phyloP scores from a whole-genome alignment of 2,329 filamentous ascomycete genomes.

The Pezicula rhizophila region DNA sequence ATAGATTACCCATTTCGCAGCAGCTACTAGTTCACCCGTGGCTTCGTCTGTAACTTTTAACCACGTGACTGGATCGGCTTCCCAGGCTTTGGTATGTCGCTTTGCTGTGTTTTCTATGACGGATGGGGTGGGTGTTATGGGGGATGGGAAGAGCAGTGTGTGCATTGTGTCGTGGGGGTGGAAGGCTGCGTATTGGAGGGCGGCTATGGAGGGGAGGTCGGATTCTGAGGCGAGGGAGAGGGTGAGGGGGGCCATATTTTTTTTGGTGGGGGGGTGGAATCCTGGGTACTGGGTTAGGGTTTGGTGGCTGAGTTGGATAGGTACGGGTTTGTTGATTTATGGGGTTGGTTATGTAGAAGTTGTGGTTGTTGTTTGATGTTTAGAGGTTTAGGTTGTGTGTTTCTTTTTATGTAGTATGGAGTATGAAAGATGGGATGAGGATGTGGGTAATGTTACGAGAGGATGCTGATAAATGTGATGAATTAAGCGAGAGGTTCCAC shows the following conservation, averaged over 20 bases:
- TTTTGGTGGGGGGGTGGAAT: too few relatives aligned
- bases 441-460: too few relatives aligned
- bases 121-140: neutral
- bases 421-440: too few relatives aligned
- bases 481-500: too few relatives aligned
- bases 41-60: constrained; percentile 7
- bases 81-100: neutral
- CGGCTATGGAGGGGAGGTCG: constrained; percentile 6
- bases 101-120: neutral
- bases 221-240: constrained; percentile 4
- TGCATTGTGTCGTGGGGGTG: constrained; percentile 9
- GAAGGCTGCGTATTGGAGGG: constrained; percentile 8
- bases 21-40: constrained; percentile 2
- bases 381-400: too few relatives aligned
- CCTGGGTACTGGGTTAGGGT: too few relatives aligned
- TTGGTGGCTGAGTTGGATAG: too few relatives aligned
- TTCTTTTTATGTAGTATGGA: too few relatives aligned
- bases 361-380: too few relatives aligned
- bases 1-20: constrained; percentile 14
- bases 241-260: constrained; percentile 6
- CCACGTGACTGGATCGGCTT: neutral
- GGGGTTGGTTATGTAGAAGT: too few relatives aligned
- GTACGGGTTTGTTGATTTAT: too few relatives aligned
- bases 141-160: constrained; percentile 10
- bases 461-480: too few relatives aligned